Conservation (phyloP, 1,284 basidiomycete species). For the Leccinum pachyderme region DNA sequence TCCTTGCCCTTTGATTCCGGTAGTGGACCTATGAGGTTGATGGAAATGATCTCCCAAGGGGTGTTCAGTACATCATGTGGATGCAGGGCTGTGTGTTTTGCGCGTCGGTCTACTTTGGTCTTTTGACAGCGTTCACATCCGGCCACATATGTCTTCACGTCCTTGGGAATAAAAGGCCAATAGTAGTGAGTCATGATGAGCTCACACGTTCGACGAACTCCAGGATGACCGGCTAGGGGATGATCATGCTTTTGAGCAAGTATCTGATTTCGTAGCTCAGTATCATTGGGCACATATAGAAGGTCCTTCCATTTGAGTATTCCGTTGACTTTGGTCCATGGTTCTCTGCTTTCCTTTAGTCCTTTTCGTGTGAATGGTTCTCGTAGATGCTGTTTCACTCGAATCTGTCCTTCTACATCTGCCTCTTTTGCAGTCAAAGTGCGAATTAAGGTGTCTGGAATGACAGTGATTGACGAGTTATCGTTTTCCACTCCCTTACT, state of each 20-base stretch:
- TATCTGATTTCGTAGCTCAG: too few species aligned
- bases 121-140: not conserved
- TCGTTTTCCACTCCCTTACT: too few species aligned
- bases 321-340: not conserved
- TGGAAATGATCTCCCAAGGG: not conserved
- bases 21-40: not conserved
- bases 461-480: not conserved
- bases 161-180: not conserved
- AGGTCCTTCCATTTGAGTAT: not conserved
- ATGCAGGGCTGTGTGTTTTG: too few species aligned
- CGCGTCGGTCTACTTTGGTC: too few species aligned
- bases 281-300: not conserved
- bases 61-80: too few species aligned
- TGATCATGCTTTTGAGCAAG: conserved; percentile 1
- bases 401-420: not conserved
- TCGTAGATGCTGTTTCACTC: not conserved
- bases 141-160: not conserved
- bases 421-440: too few species aligned
- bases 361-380: not conserved
- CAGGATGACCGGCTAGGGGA: not conserved
- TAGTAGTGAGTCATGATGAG: not conserved
- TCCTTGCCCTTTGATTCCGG: too few species aligned
- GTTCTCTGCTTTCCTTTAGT: not conserved
- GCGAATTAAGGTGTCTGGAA: not conserved
- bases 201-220: not conserved